Evolutionary conservation across 1,284 basidiomycete species (phyloP).

Genomic region (Moniliophthora roreri): DNA sequence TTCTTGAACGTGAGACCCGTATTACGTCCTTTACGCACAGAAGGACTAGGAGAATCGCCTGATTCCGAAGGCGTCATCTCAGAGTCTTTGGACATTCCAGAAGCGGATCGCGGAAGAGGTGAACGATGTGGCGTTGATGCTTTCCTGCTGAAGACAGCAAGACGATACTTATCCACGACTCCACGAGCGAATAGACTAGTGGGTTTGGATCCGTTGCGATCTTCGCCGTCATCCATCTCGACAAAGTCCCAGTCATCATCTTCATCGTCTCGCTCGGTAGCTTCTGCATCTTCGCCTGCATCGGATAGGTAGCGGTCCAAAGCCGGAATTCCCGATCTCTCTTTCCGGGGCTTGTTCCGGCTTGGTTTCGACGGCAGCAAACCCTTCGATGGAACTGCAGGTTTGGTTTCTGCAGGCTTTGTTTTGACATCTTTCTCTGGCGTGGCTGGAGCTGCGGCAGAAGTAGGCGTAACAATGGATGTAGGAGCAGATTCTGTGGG

Average conservation of each 20-base stretch:
- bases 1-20: slow-evolving; percentile 71
- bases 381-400: slow-evolving; percentile 16
- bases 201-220: slow-evolving; percentile 73
- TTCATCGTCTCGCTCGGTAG: slow-evolving; percentile 59
- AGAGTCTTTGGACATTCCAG: slow-evolving; percentile 57
- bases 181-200: slow-evolving; percentile 81
- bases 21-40: slow-evolving; percentile 64
- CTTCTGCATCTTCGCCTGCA: slow-evolving; percentile 57
- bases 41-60: slow-evolving; percentile 42
- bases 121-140: slow-evolving; percentile 56
- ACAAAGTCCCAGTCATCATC: slow-evolving; percentile 89
- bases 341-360: slow-evolving; percentile 43
- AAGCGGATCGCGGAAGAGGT: slow-evolving; percentile 44
- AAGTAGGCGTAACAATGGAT: slow-evolving; percentile 9
- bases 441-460: slow-evolving; percentile 17
- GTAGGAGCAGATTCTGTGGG: slow-evolving; percentile 11
- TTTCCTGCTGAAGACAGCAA: slow-evolving; percentile 77
- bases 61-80: slow-evolving; percentile 37
- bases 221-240: slow-evolving; percentile 69
- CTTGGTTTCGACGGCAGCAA: slow-evolving; percentile 25
- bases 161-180: slow-evolving; percentile 76
- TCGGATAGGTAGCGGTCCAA: slow-evolving; percentile 68
- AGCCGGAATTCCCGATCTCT: slow-evolving; percentile 77
- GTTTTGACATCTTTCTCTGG: slow-evolving; percentile 26
- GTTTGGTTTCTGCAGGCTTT: slow-evolving; percentile 18